These are phyloP conservation scores for Cydonia oblonga DNA, from an alignment of 331 rosid genomes.

Conservation along the genomic window DNA sequence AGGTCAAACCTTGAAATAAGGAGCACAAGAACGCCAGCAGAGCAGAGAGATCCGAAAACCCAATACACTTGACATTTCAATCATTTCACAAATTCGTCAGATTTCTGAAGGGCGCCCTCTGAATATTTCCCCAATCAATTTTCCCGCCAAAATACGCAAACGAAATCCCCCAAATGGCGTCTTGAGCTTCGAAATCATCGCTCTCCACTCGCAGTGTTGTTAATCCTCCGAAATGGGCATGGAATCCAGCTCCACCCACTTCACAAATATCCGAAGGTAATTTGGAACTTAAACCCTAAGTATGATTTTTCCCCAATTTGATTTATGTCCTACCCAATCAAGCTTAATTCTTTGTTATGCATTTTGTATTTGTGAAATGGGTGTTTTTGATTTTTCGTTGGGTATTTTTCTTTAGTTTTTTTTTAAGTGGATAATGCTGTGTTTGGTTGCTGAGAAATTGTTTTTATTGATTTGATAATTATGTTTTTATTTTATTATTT, in stretches of 20 bases:
- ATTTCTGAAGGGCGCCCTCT: background rate
- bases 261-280: conserved; percentile 24
- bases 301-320: background rate
- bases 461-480: background rate
- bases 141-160: conserved; percentile 12
- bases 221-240: conserved; percentile 7
- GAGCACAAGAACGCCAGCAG: background rate
- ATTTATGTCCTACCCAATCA: background rate
- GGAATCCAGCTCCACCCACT: conserved; percentile 29
- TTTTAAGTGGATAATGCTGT: background rate
- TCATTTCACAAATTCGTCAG: background rate
- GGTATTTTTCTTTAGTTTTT: background rate
- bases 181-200: background rate
- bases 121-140: background rate
- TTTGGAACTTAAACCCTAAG: background rate
- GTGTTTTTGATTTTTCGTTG: background rate
- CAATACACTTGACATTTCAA: background rate
- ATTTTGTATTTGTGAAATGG: background rate
- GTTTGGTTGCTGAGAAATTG: conserved; percentile 11
- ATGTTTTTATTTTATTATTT: background rate
- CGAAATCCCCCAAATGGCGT: background rate
- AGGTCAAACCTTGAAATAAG: conserved; percentile 1
- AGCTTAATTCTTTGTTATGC: background rate
- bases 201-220: conserved; percentile 1
- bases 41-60: background rate